Base-by-base conservation (phyloP, 352 stramenopile species). In the Globisporangium takayamanum region DNA sequence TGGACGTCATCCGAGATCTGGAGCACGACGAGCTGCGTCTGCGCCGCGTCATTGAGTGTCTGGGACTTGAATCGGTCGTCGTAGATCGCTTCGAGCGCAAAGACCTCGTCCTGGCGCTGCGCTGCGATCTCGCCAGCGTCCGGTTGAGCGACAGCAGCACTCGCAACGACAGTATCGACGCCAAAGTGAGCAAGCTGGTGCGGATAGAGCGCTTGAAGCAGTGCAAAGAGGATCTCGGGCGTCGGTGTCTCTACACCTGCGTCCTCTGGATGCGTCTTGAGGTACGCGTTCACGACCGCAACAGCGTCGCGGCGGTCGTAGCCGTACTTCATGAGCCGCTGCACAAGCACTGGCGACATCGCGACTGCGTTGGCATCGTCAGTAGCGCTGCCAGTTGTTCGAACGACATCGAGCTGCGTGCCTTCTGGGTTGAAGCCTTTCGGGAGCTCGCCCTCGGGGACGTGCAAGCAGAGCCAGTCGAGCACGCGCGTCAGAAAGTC, bases 351-450 rank as follows among this genome's bases (percentile, higher is more conserved):
- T 6, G 67, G 50, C 0, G 68, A 69, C 15, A 71, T 63, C 10
- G 67, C 62, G 7, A 46, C 60, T 26, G 58, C 42, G 20, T 16
- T 69, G 30, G 25, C 47, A 1, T 46, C 41, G 41, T 46, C 41
- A 7, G 14, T 46, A 8, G 16, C 48, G 12, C 15, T 36, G 42
- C 26, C 36, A 7, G 50, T 48, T 3, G 67, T 67, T 2, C 85
- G 55, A 2, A 94, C 75, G 7, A 95, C 88, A 54, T 97, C 89
- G 16, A 97, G 69, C 45, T 97, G 87, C n/a, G 90, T 96, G 20
- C 89, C 89, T 50, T 87, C 69, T 1, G 89, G 84, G 53, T 93
- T 92, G 60, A 97, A 97, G 11, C 75, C 74, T 64, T 87, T 91
- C 5, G 85, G 85, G 6, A 95, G 62, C 16, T 90, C 83, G 22